Percentiles rank a stretch among this genome's conserved stretches.
These are phyloP conservation scores for Rheum nobile DNA, from an alignment of 148 eudicot species.

Conservation along the genomic window DNA sequence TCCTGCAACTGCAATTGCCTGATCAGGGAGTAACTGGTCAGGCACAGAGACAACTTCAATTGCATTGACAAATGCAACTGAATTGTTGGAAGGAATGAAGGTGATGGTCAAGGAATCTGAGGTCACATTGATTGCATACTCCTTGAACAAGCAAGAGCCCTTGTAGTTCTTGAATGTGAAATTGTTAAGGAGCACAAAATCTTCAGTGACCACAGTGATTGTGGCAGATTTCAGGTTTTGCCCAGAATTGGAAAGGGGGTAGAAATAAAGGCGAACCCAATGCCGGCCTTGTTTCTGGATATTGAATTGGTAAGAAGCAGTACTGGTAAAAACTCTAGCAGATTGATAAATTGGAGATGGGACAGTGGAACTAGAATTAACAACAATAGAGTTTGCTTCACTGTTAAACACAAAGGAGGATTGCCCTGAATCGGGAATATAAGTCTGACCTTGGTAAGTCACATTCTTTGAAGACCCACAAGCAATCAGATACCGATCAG, in stretches of 20 bases:
- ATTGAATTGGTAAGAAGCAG: slow-evolving; percentile 46
- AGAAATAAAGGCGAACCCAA: slow-evolving; percentile 87
- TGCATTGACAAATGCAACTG: slow-evolving; percentile 82
- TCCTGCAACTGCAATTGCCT: slow-evolving; percentile 31
- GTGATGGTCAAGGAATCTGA: slow-evolving; percentile 39
- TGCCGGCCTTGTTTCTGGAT: slow-evolving; percentile 69
- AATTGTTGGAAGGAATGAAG: slow-evolving; percentile 76
- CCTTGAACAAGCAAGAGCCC: slow-evolving; percentile 62
- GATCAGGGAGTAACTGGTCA: slow-evolving; percentile 47
- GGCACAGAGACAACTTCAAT: slow-evolving; percentile 92
- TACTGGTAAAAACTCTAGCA: slow-evolving; percentile 46
- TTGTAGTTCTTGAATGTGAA: slow-evolving; percentile 57
- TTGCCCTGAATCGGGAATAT: slow-evolving; percentile 56
- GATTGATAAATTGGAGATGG: slow-evolving; percentile 60
- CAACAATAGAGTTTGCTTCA: slow-evolving; percentile 32
- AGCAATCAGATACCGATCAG: slow-evolving; percentile 62
- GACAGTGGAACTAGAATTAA: slow-evolving; percentile 44
- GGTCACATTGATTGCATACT: slow-evolving; percentile 73
- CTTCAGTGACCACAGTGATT: slow-evolving; percentile 69
- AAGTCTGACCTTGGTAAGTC: slow-evolving; percentile 57
- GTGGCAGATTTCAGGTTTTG: slow-evolving; percentile 50
- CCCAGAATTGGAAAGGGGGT: slow-evolving; percentile 41
- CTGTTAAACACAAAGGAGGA: slow-evolving; percentile 43
- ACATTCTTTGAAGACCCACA: slow-evolving; percentile 89
- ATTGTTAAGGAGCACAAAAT: slow-evolving; percentile 73